These are phyloP conservation scores for Tylopilus felleus DNA, from an alignment of 768 basidiomycete genomes.

Conservation along the genomic window DNA sequence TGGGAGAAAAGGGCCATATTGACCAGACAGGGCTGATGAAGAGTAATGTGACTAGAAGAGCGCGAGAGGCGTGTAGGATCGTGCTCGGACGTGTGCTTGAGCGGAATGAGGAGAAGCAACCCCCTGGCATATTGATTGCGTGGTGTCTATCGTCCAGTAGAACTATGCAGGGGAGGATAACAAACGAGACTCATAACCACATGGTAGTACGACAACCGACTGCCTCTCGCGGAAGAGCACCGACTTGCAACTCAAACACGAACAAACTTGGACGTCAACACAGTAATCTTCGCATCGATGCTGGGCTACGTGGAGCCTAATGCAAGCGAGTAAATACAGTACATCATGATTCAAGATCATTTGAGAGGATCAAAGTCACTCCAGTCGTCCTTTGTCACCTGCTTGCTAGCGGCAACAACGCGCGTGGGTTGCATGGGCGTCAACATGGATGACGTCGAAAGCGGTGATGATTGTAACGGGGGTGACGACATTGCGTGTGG, in stretches of 20 bases:
- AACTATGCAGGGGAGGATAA: neutral
- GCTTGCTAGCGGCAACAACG: constrained; percentile 39
- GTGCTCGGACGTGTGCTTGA: neutral
- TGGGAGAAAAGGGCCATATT: constrained; percentile 85
- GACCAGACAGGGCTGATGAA: constrained; percentile 26
- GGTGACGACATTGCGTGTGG: constrained; percentile 29
- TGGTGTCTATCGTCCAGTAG: neutral
- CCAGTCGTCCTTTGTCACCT: constrained; percentile 65
- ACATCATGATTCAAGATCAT: constrained; percentile 17
- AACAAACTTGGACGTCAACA: constrained; percentile 11
- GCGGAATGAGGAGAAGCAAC: neutral
- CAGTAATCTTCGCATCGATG: neutral
- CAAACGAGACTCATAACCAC: constrained; percentile 5
- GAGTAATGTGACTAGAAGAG: constrained; percentile 16
- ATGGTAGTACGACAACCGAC: neutral
- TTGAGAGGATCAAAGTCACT: constrained; percentile 74
- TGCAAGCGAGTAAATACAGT: constrained; percentile 2
- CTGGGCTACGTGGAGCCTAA: neutral
- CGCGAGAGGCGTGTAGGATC: neutral
- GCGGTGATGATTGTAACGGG: constrained; percentile 29
- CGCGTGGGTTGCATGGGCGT: constrained; percentile 56
- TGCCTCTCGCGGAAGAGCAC: neutral
- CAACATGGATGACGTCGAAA: constrained; percentile 50
- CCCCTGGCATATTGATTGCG: constrained; percentile 10
- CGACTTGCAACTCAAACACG: constrained; percentile 20